Percentiles rank a stretch among this genome's conserved stretches.
Evolutionary conservation across 1,284 basidiomycete species (phyloP).

Genomic region (Leccinum insolens): DNA sequence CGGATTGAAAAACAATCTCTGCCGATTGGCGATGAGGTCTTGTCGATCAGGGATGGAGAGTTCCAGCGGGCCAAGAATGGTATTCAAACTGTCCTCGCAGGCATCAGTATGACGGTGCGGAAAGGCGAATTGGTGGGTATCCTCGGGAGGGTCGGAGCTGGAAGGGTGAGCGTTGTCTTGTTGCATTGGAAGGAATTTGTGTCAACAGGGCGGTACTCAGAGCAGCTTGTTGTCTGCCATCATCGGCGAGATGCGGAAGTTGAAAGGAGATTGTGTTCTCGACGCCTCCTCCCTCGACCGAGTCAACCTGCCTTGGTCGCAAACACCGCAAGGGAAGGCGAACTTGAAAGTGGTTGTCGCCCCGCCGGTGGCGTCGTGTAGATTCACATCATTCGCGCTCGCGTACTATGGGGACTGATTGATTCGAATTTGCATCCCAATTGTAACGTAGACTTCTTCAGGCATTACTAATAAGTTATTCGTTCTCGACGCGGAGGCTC

Average conservation of each 20-base stretch:
- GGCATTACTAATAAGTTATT: slow-evolving; percentile 3
- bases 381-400: too few species aligned
- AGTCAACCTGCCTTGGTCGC: too few species aligned
- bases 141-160: slow-evolving; percentile 90
- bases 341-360: too few species aligned
- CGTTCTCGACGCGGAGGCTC: too few species aligned
- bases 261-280: slow-evolving; percentile 61
- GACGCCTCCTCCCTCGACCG: too few species aligned
- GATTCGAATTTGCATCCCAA: too few species aligned
- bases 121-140: slow-evolving; percentile 89
- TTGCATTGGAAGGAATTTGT: not conserved
- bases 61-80: slow-evolving; percentile 75
- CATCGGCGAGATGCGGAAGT: slow-evolving; percentile 86
- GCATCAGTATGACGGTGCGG: slow-evolving; percentile 75
- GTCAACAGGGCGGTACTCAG: slow-evolving; percentile 34
- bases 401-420: too few species aligned
- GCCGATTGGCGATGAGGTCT: slow-evolving; percentile 65
- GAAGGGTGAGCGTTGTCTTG: slow-evolving; percentile 63
- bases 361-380: too few species aligned
- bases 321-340: too few species aligned
- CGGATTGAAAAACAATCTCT: slow-evolving; percentile 48
- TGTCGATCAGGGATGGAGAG: slow-evolving; percentile 74
- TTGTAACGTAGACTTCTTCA: too few species aligned
- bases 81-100: slow-evolving; percentile 69
- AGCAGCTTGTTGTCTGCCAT: slow-evolving; percentile 76